Evolutionary conservation across 2,329 filamentous ascomycete genomes (phyloP).

Genomic region (Chaetomium globosum): DNA sequence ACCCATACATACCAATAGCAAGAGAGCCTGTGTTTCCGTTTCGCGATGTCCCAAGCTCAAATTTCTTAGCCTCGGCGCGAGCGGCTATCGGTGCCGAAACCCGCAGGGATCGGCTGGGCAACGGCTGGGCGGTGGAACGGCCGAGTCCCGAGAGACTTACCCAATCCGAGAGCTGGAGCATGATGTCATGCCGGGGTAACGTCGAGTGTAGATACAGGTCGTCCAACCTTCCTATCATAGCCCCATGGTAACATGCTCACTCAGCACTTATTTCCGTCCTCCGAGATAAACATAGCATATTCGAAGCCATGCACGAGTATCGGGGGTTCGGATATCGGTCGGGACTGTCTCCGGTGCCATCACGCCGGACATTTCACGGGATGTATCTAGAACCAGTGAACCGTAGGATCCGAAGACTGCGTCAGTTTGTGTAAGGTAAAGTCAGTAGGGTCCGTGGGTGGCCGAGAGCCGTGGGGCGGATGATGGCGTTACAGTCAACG

Average conservation of each 20-base stretch:
- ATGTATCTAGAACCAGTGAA: not conserved
- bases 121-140: not conserved
- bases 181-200: slow-evolving; percentile 25
- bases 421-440: not conserved
- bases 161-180: slow-evolving; percentile 8
- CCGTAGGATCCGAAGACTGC: not conserved
- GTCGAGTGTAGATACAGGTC: no score
- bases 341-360: not conserved
- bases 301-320: not conserved
- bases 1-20: not conserved
- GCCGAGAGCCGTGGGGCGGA: slow-evolving; percentile 7
- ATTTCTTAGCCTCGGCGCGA: not conserved
- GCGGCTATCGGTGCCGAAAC: slow-evolving; percentile 23
- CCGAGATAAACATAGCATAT: not conserved
- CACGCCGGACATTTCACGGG: not conserved
- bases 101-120: not conserved
- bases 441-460: not conserved
- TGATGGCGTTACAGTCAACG: not conserved
- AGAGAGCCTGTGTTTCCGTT: not conserved
- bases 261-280: not conserved
- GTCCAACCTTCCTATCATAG: not conserved
- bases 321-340: slow-evolving; percentile 14
- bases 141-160: not conserved
- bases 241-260: not conserved
- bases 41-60: not conserved